A percentile compares a stretch with the other conserved stretches of the same genome.
phyloP scores from a whole-genome alignment of 108 stramenopile genomes.

The Fragilaria crotonensis region DNA sequence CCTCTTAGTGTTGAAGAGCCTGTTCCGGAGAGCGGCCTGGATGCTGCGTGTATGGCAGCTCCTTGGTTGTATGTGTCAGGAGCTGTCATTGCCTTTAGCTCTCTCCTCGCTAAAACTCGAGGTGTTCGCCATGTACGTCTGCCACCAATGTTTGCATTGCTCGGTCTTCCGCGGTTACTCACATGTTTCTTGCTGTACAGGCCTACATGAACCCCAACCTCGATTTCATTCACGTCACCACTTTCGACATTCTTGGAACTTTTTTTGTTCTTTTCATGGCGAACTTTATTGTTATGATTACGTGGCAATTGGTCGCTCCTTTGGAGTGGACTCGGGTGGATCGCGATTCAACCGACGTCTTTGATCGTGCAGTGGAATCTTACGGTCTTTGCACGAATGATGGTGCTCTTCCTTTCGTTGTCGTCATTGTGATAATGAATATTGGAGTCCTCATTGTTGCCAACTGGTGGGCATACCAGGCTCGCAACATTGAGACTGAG shows the following conservation, averaged over 20 bases:
- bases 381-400: neutral
- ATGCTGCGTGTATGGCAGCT: neutral
- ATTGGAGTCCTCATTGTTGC: slow-evolving; percentile 11
- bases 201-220: slow-evolving; percentile 2
- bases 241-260: neutral
- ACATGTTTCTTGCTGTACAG: neutral
- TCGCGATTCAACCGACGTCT: neutral
- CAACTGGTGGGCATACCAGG: slow-evolving; percentile 31
- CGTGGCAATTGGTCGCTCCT: slow-evolving; percentile 1
- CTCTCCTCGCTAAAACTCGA: neutral
- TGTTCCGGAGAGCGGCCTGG: neutral
- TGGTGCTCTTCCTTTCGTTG: neutral
- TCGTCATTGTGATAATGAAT: slow-evolving; percentile 6
- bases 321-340: slow-evolving; percentile 3
- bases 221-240: slow-evolving; percentile 1
- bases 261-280: neutral
- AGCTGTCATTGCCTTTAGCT: neutral
- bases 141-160: neutral
- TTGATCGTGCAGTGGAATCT: slow-evolving; percentile 3
- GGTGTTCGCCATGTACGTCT: neutral
- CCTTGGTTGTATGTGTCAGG: neutral
- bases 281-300: slow-evolving; percentile 2
- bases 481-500: slow-evolving; percentile 28
- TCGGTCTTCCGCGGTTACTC: neutral
- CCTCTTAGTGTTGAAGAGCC: slow-evolving; percentile 8